Evolutionary conservation across 192 early-diverging fungal species (phyloP).

Genomic region (Jimgerdemannia flammicorona): DNA sequence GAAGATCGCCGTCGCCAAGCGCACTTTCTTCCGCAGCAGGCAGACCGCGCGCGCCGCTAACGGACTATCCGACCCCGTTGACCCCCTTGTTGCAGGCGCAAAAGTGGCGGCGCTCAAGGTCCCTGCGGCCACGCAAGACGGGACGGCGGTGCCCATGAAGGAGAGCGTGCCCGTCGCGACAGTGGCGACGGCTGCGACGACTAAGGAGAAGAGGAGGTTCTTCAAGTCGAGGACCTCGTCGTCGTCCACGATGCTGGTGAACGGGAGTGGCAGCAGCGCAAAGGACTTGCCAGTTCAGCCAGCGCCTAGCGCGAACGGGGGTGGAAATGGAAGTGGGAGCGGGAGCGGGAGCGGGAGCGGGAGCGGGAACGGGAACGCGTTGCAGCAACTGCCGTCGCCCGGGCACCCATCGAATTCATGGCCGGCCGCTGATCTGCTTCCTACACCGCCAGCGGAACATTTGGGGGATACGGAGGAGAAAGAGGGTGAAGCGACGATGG

Average conservation of each 20-base stretch:
- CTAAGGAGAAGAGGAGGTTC: not conserved
- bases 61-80: not conserved
- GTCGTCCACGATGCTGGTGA: not conserved
- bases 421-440: no score
- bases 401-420: not conserved
- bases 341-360: not conserved
- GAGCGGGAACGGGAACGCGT: not conserved
- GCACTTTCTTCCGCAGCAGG: not conserved
- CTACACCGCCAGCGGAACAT: not conserved
- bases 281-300: not conserved
- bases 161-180: not conserved
- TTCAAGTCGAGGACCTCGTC: not conserved
- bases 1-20: not conserved
- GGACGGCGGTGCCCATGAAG: not conserved
- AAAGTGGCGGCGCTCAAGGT: not conserved
- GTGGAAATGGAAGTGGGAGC: not conserved
- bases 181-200: not conserved
- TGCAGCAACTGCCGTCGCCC: not conserved
- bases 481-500: not conserved
- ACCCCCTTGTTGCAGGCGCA: not conserved
- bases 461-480: not conserved
- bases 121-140: not conserved
- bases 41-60: not conserved
- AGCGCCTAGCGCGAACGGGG: not conserved
- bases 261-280: not conserved